These are phyloP conservation scores for Podila epigama DNA, from an alignment of 192 early-diverging fungal species.

Conservation along the genomic window DNA sequence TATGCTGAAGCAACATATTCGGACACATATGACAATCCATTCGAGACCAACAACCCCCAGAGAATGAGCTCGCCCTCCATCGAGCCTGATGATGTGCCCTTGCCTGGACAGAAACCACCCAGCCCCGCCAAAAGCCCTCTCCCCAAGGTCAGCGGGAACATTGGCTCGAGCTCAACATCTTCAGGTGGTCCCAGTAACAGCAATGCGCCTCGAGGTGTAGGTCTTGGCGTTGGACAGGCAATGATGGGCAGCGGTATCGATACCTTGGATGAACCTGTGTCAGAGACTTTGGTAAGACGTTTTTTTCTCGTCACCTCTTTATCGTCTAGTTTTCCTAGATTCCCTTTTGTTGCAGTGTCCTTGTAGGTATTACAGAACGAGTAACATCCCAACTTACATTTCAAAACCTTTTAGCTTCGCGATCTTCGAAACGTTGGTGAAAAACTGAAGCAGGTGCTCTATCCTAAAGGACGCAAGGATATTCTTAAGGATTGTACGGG, in stretches of 20 bases:
- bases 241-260: constrained; percentile 53
- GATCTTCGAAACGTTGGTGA: constrained; percentile 75
- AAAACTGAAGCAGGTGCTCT: constrained; percentile 77
- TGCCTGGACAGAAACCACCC: constrained; percentile 44
- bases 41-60: constrained; percentile 46
- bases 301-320: no score
- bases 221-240: constrained; percentile 47
- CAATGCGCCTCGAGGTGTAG: constrained; percentile 14
- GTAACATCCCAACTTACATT: background rate
- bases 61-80: constrained; percentile 44
- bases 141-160: constrained; percentile 40
- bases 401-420: constrained; percentile 68
- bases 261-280: constrained; percentile 96
- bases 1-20: constrained; percentile 46
- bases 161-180: constrained; percentile 27
- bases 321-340: no score
- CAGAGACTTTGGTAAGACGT: constrained; percentile 81
- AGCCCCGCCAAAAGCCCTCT: constrained; percentile 27
- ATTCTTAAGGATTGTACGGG: constrained; percentile 78
- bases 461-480: constrained; percentile 69
- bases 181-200: constrained; percentile 9
- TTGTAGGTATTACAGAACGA: no score
- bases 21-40: constrained; percentile 49
- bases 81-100: constrained; percentile 45
- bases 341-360: no score